phyloP scores from a whole-genome alignment of 2,329 filamentous ascomycete species.

The Zymoseptoria brevis region DNA sequence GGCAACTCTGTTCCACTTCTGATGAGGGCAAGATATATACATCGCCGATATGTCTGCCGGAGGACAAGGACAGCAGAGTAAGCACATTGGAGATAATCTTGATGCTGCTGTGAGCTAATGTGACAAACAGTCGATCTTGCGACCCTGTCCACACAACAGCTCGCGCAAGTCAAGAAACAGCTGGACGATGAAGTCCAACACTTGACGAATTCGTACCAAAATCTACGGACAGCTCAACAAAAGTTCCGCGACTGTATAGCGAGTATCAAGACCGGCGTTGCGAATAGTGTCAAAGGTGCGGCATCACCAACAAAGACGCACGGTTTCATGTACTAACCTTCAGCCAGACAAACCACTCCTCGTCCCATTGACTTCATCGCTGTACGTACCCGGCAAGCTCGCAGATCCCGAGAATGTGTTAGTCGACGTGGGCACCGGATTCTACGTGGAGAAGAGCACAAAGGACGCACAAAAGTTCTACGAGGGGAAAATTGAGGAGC shows the following conservation, averaged over 20 bases:
- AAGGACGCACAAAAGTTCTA: conserved; percentile 60
- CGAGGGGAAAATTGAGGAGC: conserved; percentile 57
- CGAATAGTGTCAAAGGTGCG: conserved; percentile 31
- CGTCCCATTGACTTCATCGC: conserved; percentile 87
- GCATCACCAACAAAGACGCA: not conserved
- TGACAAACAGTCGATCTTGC: conserved; percentile 55
- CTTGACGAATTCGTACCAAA: conserved; percentile 80
- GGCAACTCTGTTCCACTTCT: not conserved
- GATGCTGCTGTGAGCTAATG: conserved; percentile 5
- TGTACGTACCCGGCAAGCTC: conserved; percentile 83
- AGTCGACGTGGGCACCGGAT: conserved; percentile 89
- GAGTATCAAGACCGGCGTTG: conserved; percentile 52
- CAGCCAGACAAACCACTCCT: conserved; percentile 57
- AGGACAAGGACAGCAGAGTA: conserved; percentile 8
- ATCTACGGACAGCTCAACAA: conserved; percentile 78
- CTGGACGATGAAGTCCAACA: conserved; percentile 94
- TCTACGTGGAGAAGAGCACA: conserved; percentile 78
- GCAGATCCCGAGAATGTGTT: conserved; percentile 68
- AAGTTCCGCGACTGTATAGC: conserved; percentile 88
- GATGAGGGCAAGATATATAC: not conserved
- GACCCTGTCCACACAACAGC: conserved; percentile 72
- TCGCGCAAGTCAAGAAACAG: conserved; percentile 88
- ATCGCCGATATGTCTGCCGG: conserved; percentile 1
- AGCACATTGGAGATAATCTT: not conserved
- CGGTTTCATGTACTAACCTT: not conserved